Base-by-base conservation (phyloP, 805 yeast species). In the Jamesozyma rosinii region DNA sequence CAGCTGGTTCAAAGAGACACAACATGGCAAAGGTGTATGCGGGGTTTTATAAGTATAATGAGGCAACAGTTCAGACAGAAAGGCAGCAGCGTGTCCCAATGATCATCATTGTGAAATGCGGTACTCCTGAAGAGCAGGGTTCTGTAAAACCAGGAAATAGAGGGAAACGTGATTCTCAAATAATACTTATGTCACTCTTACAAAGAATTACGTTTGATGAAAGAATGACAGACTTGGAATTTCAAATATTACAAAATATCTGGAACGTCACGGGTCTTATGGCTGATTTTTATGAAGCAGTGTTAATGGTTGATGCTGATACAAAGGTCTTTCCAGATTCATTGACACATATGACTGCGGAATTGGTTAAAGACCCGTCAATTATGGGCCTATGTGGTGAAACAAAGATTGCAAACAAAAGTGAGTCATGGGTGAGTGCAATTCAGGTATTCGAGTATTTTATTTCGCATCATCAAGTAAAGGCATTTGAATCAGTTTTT, bases 1-100 rank as follows among this genome's bases (percentile, higher is more conserved):
- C 95, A 2, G 83, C 83, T 53, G 98, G 98, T 52, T 55, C 85
- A 3, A 92, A 87, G 66, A 81, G 98, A 60, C 98, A 92, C 59
- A 92, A 92, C 61, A 88, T 89, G 95, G 97, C 98, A 22, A 92
- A 89, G 63, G 89, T 90, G 2, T 90, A 87, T 57, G 80, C 95
- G 10, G 98, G 98, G 0, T 92, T 85, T 61, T 92, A 92, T 68
- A 81, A 81, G 51, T 92, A 88, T 59, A 79, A 85, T 53, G 83
- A 83, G 50, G 57, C 65, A 3, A 83, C 92, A 0, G 79, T 88
- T 37, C 84, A 92, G 1, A 66, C 68, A 2, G 89, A 83, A 49
- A 83, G 83, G 52, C 97, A 90, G 64, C 89, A 83, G 59, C 74
- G 86, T 50, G 85, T 84, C 20, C 96, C 96, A 1, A 70, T 88